phyloP scores from a whole-genome alignment of 2,329 filamentous ascomycete species.

The Dothideomycetes sp. region DNA sequence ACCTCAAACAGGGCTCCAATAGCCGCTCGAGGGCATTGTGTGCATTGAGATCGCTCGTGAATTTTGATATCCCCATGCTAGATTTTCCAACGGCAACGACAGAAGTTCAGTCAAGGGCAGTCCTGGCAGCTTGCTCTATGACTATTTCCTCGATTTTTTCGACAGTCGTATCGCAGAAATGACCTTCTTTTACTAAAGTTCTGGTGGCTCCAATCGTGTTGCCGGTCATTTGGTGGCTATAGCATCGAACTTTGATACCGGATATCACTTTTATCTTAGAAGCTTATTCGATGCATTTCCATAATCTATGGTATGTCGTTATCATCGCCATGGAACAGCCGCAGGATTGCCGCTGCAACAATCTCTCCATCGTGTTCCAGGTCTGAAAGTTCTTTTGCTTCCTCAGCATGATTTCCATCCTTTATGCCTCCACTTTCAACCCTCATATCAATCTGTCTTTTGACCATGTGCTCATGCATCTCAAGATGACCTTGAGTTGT shows the following conservation, averaged over 20 bases:
- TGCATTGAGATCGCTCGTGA: too few species aligned
- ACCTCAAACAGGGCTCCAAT: too few species aligned
- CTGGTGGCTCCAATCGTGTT: slow-evolving; percentile 52
- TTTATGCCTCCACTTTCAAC: slow-evolving; percentile 35
- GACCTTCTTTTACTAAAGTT: slow-evolving; percentile 51
- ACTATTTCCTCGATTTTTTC: slow-evolving; percentile 47
- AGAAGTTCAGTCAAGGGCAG: slow-evolving; percentile 42
- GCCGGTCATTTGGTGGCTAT: slow-evolving; percentile 55
- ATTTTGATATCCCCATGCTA: too few species aligned
- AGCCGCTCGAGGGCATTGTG: too few species aligned
- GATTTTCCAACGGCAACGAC: slow-evolving; percentile 42
- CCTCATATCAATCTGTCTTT: slow-evolving; percentile 35
- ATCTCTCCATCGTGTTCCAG: slow-evolving; percentile 33
- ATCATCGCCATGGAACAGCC: slow-evolving; percentile 44
- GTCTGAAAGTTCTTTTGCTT: slow-evolving; percentile 31
- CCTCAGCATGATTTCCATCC: slow-evolving; percentile 29
- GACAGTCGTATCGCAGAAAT: slow-evolving; percentile 60
- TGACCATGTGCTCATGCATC: slow-evolving; percentile 39
- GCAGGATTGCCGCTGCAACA: slow-evolving; percentile 31
- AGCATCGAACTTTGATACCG: slow-evolving; percentile 46
- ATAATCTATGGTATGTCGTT: slow-evolving; percentile 27
- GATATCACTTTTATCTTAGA: slow-evolving; percentile 42
- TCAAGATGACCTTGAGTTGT: slow-evolving; percentile 40
- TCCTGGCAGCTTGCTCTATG: slow-evolving; percentile 48
- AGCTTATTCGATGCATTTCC: too few species aligned